Evolutionary conservation across 129 eudicot genomes (phyloP).

Genomic region (Chrysanthemum makinoi): DNA sequence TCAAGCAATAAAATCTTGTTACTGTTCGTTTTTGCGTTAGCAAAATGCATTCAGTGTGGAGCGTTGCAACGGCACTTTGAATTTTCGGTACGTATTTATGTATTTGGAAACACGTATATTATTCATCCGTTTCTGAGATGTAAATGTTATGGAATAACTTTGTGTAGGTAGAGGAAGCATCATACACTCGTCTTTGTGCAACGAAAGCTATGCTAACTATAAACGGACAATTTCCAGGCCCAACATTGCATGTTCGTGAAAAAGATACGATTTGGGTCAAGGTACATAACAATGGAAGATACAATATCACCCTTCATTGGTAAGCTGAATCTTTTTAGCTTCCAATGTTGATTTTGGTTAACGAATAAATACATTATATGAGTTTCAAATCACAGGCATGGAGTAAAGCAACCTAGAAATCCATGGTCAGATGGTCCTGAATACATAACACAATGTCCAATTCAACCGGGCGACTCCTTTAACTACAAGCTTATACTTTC

Average conservation of each 20-base stretch:
- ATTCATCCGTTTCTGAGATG: not conserved
- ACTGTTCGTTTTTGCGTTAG: not conserved
- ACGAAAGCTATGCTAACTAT: constrained; percentile 62
- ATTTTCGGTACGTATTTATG: constrained; percentile 35
- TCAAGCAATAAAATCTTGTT: constrained; percentile 5
- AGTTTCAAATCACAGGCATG: not conserved
- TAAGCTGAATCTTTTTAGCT: not conserved
- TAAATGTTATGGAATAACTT: not conserved
- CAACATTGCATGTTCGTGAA: constrained; percentile 41
- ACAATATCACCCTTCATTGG: constrained; percentile 74
- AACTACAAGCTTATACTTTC: constrained; percentile 49
- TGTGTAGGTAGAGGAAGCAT: constrained; percentile 57
- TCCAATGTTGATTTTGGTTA: not conserved
- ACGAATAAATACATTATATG: not conserved
- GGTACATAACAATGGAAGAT: constrained; percentile 44
- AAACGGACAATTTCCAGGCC: constrained; percentile 75
- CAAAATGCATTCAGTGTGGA: constrained; percentile 1
- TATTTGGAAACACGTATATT: not conserved
- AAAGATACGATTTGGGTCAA: constrained; percentile 50
- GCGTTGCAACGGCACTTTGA: constrained; percentile 33
- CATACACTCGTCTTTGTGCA: constrained; percentile 49
- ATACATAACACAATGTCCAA: constrained; percentile 69
- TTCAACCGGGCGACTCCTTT: constrained; percentile 48
- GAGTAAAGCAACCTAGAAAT: constrained; percentile 40
- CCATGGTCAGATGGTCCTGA: constrained; percentile 81